These are phyloP conservation scores for Arctium lappa DNA, from an alignment of 129 eudicot species.

Conservation along the genomic window DNA sequence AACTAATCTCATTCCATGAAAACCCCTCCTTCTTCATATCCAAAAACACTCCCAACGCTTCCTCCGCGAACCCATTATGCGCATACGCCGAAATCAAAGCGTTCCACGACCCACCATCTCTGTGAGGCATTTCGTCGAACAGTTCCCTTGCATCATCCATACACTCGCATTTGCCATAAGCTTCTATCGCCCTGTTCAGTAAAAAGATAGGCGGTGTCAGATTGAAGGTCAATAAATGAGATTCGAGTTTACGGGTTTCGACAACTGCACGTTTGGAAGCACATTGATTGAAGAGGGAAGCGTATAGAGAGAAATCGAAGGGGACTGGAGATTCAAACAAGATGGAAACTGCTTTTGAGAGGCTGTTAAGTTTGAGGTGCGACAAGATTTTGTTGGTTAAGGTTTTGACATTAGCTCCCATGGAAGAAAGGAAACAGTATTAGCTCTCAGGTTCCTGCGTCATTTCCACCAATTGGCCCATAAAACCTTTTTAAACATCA, in stretches of 20 bases:
- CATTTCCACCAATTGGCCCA: too few species aligned
- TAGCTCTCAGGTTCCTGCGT: too few species aligned
- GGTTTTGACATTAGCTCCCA: conserved; percentile 32
- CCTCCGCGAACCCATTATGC: conserved; percentile 36
- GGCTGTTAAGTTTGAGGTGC: conserved; percentile 48
- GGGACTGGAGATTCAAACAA: conserved; percentile 61
- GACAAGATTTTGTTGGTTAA: conserved; percentile 43
- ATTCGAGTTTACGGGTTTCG: conserved; percentile 77
- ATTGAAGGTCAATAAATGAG: conserved; percentile 54
- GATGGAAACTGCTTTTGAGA: conserved; percentile 64
- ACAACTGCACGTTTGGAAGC: conserved; percentile 49
- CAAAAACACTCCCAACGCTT: conserved; percentile 43
- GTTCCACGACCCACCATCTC: conserved; percentile 91
- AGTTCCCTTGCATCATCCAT: conserved; percentile 74
- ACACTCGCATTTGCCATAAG: conserved; percentile 65
- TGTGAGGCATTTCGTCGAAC: conserved; percentile 82
- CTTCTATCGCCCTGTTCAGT: conserved; percentile 72
- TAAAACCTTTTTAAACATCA: too few species aligned
- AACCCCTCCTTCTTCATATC: conserved; percentile 54
- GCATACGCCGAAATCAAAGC: conserved; percentile 59
- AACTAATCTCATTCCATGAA: conserved; percentile 56
- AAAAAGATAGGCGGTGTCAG: conserved; percentile 58
- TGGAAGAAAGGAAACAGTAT: conserved; percentile 8
- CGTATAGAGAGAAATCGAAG: conserved; percentile 53
- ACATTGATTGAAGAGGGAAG: conserved; percentile 57